A percentile compares a stretch with the other conserved stretches of the same genome.
phyloP scores from a whole-genome alignment of 345 rosid species.

The Balakata baccata region DNA sequence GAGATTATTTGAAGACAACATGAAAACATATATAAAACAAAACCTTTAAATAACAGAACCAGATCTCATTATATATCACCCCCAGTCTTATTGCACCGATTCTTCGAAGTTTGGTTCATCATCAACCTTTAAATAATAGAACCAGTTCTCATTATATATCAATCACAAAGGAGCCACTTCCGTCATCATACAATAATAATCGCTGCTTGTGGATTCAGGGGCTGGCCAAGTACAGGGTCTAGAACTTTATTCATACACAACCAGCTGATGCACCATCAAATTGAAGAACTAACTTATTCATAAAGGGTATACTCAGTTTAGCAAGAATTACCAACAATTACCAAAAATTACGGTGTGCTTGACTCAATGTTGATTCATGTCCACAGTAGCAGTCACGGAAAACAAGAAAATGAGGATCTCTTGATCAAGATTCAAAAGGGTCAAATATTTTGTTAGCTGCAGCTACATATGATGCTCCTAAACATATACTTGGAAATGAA shows the following conservation, averaged over 20 bases:
- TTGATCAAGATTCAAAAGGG: too few relatives aligned
- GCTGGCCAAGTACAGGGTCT: slow-evolving; percentile 55
- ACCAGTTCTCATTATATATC: too few relatives aligned
- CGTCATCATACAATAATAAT: too few relatives aligned
- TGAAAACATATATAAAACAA: too few relatives aligned
- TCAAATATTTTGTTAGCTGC: neutral
- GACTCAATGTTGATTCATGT: neutral
- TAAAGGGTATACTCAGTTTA: neutral
- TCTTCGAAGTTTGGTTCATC: too few relatives aligned
- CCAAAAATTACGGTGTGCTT: neutral
- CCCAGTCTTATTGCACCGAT: too few relatives aligned
- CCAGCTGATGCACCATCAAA: slow-evolving; percentile 39
- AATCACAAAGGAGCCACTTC: too few relatives aligned
- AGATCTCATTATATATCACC: too few relatives aligned
- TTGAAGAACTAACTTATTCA: slow-evolving; percentile 13
- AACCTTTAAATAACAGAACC: too few relatives aligned
- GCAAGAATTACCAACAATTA: neutral
- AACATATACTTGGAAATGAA: neutral
- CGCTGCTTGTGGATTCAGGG: slow-evolving; percentile 58
- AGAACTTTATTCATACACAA: slow-evolving; percentile 42
- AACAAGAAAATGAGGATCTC: too few relatives aligned
- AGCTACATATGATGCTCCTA: neutral
- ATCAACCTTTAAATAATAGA: too few relatives aligned
- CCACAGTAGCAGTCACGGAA: neutral
- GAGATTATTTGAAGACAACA: too few relatives aligned